A percentile compares a stretch with the other conserved stretches of the same genome.
These are phyloP conservation scores for Boletus pseudo-olivaceus DNA, from an alignment of 768 basidiomycete genomes.

Conservation along the genomic window DNA sequence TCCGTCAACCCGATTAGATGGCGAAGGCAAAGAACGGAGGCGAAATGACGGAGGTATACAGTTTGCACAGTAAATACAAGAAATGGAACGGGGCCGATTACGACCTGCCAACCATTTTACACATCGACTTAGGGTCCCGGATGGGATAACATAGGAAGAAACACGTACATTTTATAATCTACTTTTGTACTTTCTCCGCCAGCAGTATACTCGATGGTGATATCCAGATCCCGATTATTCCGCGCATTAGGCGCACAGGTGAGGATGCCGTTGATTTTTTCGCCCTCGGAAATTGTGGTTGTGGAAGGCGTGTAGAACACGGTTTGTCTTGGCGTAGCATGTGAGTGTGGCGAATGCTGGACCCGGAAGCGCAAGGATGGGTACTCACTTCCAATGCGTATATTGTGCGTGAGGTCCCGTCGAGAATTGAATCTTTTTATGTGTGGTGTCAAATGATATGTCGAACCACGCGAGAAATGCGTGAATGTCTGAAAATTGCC, in stretches of 20 bases:
- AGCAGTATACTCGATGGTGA: constrained; percentile 69
- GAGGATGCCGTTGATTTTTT: constrained; percentile 69
- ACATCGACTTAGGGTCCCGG: constrained; percentile 4
- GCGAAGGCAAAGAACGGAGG: background rate
- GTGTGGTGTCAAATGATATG: constrained; percentile 90
- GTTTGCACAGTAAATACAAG: constrained; percentile 7
- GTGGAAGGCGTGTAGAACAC: constrained; percentile 94
- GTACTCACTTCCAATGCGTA: constrained; percentile 90
- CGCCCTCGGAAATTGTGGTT: constrained; percentile 63
- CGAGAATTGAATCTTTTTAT: constrained; percentile 93
- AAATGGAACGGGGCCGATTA: constrained; percentile 37
- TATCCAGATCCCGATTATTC: constrained; percentile 96
- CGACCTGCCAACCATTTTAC: constrained; percentile 64
- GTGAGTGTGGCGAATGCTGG: background rate
- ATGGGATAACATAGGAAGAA: constrained; percentile 20
- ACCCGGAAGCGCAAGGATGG: background rate
- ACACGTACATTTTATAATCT: constrained; percentile 85
- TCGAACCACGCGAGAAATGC: constrained; percentile 99
- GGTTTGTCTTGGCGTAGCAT: constrained; percentile 64
- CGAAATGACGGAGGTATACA: constrained; percentile 10
- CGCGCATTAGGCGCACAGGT: constrained; percentile 84
- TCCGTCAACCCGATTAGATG: constrained; percentile 6
- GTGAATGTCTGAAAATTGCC: constrained; percentile 66
- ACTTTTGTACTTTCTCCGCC: constrained; percentile 34
- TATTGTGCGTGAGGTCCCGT: constrained; percentile 97